These are phyloP conservation scores for Spironucleus salmonicida DNA, from an alignment of 208 protist genomes.

Conservation along the genomic window DNA sequence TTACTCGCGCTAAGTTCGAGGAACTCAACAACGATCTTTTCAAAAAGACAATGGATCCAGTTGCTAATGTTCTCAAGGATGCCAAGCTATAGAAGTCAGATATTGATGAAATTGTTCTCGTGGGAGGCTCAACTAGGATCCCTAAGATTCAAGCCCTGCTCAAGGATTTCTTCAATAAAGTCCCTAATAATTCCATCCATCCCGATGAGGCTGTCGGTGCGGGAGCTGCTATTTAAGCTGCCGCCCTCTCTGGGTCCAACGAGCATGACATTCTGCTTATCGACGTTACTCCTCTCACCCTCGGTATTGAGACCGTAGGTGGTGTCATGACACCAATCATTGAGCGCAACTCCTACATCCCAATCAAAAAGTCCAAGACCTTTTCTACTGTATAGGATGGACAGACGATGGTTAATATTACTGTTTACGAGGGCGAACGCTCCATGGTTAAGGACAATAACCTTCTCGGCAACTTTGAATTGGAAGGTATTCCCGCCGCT, in stretches of 20 bases:
- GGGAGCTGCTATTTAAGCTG: slow-evolving; percentile 36
- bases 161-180: slow-evolving; percentile 33
- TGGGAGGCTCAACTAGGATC: slow-evolving; percentile 43
- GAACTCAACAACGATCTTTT: slow-evolving; percentile 60
- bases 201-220: slow-evolving; percentile 42
- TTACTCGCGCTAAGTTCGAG: slow-evolving; percentile 49
- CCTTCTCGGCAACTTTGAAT: slow-evolving; percentile 83
- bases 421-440: slow-evolving; percentile 90
- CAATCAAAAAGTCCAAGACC: slow-evolving; percentile 45
- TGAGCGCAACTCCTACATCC: slow-evolving; percentile 38
- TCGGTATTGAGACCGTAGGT: slow-evolving; percentile 90
- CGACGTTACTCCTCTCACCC: slow-evolving; percentile 90
- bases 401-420: slow-evolving; percentile 64
- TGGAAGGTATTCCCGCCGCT: slow-evolving; percentile 68
- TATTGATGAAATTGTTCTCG: slow-evolving; percentile 43
- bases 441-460: slow-evolving; percentile 90
- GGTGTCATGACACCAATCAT: slow-evolving; percentile 66
- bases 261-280: slow-evolving; percentile 79
- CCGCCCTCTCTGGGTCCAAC: slow-evolving; percentile 51
- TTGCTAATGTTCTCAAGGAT: slow-evolving; percentile 64
- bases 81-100: slow-evolving; percentile 27
- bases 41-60: slow-evolving; percentile 70
- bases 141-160: slow-evolving; percentile 35
- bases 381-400: slow-evolving; percentile 81
- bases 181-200: slow-evolving; percentile 40